A percentile compares a stretch with the other conserved stretches of the same genome.
These are phyloP conservation scores for Casuarina glauca DNA, from an alignment of 306 rosid genomes.

Conservation along the genomic window DNA sequence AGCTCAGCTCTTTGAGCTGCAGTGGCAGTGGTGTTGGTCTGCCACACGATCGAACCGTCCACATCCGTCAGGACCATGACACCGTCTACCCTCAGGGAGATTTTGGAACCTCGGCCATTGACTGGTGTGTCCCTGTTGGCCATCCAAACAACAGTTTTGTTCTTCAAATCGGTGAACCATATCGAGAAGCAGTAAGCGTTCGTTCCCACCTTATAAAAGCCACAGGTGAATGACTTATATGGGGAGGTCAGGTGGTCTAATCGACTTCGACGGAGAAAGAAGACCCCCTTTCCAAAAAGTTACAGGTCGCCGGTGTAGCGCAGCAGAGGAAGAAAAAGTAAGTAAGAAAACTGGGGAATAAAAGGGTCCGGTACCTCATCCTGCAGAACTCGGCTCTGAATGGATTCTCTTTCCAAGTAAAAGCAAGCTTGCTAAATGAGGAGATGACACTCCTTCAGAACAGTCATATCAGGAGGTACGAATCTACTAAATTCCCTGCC, in stretches of 20 bases:
- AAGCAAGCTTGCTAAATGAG: neutral
- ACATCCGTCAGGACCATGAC: slow-evolving; percentile 14
- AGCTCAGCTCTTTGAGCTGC: neutral
- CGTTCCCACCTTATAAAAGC: slow-evolving; percentile 18
- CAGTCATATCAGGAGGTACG: neutral
- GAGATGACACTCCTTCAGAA: too few species aligned
- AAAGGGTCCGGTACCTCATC: neutral
- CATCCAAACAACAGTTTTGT: slow-evolving; percentile 22
- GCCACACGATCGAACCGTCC: slow-evolving; percentile 13
- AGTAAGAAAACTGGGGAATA: neutral
- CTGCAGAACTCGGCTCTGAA: neutral
- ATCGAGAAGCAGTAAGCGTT: slow-evolving; percentile 24
- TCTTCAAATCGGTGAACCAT: slow-evolving; percentile 17
- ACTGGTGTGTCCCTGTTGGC: slow-evolving; percentile 24
- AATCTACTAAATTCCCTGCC: too few species aligned
- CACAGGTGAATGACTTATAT: slow-evolving; percentile 13
- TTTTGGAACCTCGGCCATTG: slow-evolving; percentile 11
- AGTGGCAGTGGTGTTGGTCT: neutral
- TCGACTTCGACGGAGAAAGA: neutral
- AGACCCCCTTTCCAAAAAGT: neutral
- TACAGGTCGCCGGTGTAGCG: neutral
- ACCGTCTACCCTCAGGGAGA: slow-evolving; percentile 11
- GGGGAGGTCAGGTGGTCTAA: slow-evolving; percentile 15
- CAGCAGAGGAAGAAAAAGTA: neutral
- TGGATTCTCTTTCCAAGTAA: neutral